Evolutionary conservation across 495 filamentous ascomycete species (phyloP).

Genomic region (Aspergillus panamensis): DNA sequence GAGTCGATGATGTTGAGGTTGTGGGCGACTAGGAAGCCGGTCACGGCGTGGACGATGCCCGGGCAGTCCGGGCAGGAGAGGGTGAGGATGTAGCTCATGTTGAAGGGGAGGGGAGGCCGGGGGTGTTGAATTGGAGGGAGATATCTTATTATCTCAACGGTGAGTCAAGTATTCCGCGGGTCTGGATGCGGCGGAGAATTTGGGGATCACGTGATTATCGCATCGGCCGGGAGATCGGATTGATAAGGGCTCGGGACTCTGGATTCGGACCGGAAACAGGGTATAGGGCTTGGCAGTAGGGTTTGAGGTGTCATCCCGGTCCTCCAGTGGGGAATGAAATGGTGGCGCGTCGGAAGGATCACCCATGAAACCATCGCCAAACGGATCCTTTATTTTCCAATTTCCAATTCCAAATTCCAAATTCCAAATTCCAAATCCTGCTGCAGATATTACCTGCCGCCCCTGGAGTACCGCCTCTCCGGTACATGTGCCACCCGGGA

Average conservation of each 20-base stretch:
- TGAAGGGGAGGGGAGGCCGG: conserved; percentile 19
- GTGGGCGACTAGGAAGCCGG: conserved; percentile 61
- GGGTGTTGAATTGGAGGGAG: conserved; percentile 34
- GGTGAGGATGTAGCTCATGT: conserved; percentile 64
- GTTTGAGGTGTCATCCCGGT: neutral
- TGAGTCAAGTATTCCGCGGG: neutral
- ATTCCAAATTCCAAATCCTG: neutral
- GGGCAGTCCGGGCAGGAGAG: conserved; percentile 71
- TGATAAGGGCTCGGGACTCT: neutral
- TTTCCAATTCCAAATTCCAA: too few relatives aligned
- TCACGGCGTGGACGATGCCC: conserved; percentile 74
- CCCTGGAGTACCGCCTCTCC: neutral
- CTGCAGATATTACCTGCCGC: conserved; percentile 9
- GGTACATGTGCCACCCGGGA: neutral
- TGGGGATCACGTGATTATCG: conserved; percentile 2
- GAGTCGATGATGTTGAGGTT: conserved; percentile 71
- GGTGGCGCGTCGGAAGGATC: neutral
- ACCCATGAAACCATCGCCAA: neutral
- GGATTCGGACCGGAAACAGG: neutral
- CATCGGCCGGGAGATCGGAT: neutral
- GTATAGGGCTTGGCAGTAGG: conserved; percentile 4
- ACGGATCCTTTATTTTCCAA: too few relatives aligned
- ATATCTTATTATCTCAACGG: too few relatives aligned
- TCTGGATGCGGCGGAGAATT: conserved; percentile 4
- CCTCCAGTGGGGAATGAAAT: neutral